Evolutionary conservation across 2,329 filamentous ascomycete species (phyloP), one percentile per base, ranked within the genome.

Genomic region (Aspergillus ibericus): DNA sequence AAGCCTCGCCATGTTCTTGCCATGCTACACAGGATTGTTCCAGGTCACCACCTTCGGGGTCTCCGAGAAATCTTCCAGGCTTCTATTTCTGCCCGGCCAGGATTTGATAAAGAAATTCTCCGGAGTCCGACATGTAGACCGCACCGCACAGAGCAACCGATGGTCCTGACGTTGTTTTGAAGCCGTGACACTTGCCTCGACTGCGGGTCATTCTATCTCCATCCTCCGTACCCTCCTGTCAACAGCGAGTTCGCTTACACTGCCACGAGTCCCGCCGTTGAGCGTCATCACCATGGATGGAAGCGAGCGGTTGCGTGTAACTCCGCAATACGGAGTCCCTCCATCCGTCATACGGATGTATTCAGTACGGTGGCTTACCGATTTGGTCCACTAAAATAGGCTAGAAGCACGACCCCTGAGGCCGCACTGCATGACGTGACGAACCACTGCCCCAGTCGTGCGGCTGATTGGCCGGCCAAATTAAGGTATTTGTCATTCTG

Each of bases 401-500:
- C 42, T 48, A 57, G 46, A 60, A 64, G 63, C 62, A 64, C 62
- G 58, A 63, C 62, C 63, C 62, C 63, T 60, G 48, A 42, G 38
- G 20, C 38, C 22, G 38, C 59, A 53, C 49, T 48, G 38, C 58
- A 60, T 62, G 61, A 64, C 58, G 58, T 65, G 60, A 65, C 58
- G 57, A 64, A 64, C 59, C 55, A 53, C 49, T 36, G 50, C 44
- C 38, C 15, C 40, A 38, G 49, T 51, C 29, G 8, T 3, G 15
- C 15, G 1, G 38, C 22, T 62, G 53, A 63, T 66, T 68, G 63
- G 66, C 16, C 44, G 25, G 58, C 25, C 46, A 58, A 60, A 55
- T 56, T 66, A 66, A 66, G 63, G 60, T 66, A 68, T 68, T 68
- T 68, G 66, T 66, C 63, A 68, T 66, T 64, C 38, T 61, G 49